Evolutionary conservation across 2,329 filamentous ascomycete species (phyloP).

Genomic region (Aspergillus intermedius): DNA sequence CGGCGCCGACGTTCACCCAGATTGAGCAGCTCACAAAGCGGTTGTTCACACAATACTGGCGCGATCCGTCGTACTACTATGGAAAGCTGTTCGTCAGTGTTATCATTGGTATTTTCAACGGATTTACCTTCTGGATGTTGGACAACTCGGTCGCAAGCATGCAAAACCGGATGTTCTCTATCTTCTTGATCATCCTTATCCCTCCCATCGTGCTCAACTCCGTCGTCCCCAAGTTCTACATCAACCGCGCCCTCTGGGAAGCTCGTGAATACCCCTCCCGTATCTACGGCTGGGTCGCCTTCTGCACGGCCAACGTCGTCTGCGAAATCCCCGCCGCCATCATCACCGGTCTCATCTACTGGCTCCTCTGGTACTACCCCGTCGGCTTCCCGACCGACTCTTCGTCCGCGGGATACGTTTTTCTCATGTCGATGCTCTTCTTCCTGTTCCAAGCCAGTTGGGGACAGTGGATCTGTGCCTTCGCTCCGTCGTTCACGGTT

Average conservation of each 20-base stretch:
- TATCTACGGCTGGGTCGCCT: slow-evolving; percentile 73
- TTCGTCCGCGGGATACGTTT: slow-evolving; percentile 64
- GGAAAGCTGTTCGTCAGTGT: slow-evolving; percentile 67
- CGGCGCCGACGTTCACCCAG: slow-evolving; percentile 58
- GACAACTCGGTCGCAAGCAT: slow-evolving; percentile 60
- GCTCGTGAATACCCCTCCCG: slow-evolving; percentile 65
- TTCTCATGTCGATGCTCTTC: slow-evolving; percentile 71
- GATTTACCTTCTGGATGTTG: slow-evolving; percentile 69
- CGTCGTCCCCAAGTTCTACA: slow-evolving; percentile 71
- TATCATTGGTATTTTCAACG: slow-evolving; percentile 69
- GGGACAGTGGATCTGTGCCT: slow-evolving; percentile 81
- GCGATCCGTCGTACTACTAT: slow-evolving; percentile 69
- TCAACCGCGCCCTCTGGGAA: slow-evolving; percentile 66
- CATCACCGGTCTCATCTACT: slow-evolving; percentile 61
- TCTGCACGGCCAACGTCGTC: slow-evolving; percentile 65
- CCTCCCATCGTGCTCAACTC: slow-evolving; percentile 67
- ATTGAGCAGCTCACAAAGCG: slow-evolving; percentile 61
- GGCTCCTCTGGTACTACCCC: slow-evolving; percentile 69
- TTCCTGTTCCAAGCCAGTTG: slow-evolving; percentile 68
- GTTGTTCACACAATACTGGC: slow-evolving; percentile 67
- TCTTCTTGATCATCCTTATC: slow-evolving; percentile 59
- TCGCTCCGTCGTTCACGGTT: slow-evolving; percentile 70
- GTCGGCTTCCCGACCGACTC: slow-evolving; percentile 62
- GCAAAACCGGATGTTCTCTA: slow-evolving; percentile 72
- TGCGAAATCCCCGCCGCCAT: slow-evolving; percentile 67